These are phyloP conservation scores for Fusarium citri DNA, from an alignment of 2,329 filamentous ascomycete species.

Conservation along the genomic window DNA sequence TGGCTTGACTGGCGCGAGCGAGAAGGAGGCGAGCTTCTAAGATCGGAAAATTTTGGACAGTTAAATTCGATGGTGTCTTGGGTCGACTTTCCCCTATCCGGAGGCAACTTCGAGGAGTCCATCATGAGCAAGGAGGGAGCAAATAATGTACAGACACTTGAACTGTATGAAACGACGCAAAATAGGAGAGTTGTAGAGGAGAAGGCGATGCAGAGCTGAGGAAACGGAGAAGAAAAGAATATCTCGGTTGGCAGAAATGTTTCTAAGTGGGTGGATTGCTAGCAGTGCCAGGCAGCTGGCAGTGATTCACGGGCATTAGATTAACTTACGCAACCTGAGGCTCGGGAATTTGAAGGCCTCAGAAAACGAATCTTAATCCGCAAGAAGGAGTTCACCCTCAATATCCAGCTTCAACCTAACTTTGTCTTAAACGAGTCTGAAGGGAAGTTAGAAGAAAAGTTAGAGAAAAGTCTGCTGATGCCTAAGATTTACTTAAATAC, in stretches of 20 bases:
- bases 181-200: rapidly evolving
- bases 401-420: not conserved
- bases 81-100: not conserved
- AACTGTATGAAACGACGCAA: not conserved
- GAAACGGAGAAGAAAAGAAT: rapidly evolving
- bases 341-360: not conserved
- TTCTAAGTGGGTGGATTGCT: not conserved
- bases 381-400: not conserved
- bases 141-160: no score
- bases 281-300: conserved; percentile 16
- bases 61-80: not conserved
- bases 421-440: not conserved
- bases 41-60: not conserved
- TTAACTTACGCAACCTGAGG: not conserved
- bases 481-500: not conserved
- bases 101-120: not conserved
- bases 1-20: not conserved
- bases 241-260: not conserved
- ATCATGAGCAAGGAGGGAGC: not conserved
- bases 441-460: not conserved
- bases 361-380: not conserved
- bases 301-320: not conserved
- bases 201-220: rapidly evolving
- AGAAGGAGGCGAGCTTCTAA: not conserved
- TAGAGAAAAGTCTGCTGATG: not conserved